Base-by-base conservation (phyloP, 768 basidiomycete species). In the Porphyrellus cyaneotinctus region DNA sequence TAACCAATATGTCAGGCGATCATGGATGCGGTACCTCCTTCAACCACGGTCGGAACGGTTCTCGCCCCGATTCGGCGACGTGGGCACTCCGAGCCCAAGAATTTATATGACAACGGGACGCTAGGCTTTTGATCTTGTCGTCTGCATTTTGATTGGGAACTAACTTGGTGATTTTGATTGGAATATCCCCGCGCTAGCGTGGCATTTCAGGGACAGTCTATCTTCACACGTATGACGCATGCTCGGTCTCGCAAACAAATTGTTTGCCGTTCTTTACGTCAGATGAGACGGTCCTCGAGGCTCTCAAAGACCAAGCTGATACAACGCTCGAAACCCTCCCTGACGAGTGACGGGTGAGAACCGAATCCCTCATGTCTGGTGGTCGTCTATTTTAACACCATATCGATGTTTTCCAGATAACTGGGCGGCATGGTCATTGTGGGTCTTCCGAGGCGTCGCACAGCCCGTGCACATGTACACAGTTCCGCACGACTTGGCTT, bases 381-480 rank as follows among this genome's bases (percentile, higher is more conserved):
- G 28, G 28, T 30, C 20, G n/a, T 47, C 20, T 47, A 52, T 52
- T 52, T 58, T 50, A 22, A 26, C 20, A n/a, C 14, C 24, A 1
- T 17, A 23, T 23, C 22, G 31, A 35, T n/a, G 14, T 52, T 54
- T 43, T 38, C 22, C 35, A 33, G 47, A 37, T 32, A n/a, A 20
- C 9, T 17, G 22, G 36, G 44, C 43, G 23, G 38, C 22, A 4
- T 51, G 36, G 43, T 23, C 39, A 28, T 31, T 36, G 38, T 43
- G 13, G 26, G 26, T 11, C 14, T 31, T 46, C 41, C n/a, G 26
- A 31, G 13, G 36, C 26, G 14, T 43, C 18, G 20, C 59, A 62
- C 49, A 55, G 48, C 48, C 22, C 28, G n/a, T 20, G 17, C 18
- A n/a, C 47, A 41, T 44, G 50, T 22, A 37, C 36, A 33, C 13